phyloP scores from a whole-genome alignment of 257 asterid species.

The Solanum bukasovii region DNA sequence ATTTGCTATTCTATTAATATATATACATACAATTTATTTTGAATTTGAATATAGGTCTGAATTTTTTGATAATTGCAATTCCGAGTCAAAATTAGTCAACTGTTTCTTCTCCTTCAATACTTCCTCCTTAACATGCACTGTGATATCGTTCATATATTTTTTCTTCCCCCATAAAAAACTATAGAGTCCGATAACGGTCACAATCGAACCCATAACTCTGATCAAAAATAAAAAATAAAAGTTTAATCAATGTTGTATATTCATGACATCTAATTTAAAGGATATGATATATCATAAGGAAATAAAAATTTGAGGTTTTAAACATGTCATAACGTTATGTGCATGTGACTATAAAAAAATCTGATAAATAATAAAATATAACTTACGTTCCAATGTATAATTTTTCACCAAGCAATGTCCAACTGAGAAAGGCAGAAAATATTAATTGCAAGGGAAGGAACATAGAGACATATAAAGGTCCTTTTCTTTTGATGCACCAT shows the following conservation, averaged over 20 bases:
- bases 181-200: conserved; percentile 46
- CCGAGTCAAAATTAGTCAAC: background rate
- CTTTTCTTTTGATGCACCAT: conserved; percentile 68
- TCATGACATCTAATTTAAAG: background rate
- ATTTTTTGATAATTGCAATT: background rate
- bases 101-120: background rate
- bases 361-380: no score
- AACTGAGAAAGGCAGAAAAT: conserved; percentile 66
- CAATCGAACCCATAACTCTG: conserved; percentile 56
- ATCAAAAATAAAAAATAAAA: background rate
- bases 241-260: background rate
- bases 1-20: background rate
- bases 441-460: conserved; percentile 73
- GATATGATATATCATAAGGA: background rate
- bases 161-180: background rate
- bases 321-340: no score
- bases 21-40: background rate
- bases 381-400: conserved; percentile 57
- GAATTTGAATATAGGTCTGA: background rate
- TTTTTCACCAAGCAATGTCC: conserved; percentile 64
- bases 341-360: background rate
- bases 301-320: no score
- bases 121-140: background rate
- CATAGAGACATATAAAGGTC: conserved; percentile 70
- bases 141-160: background rate